Evolutionary conservation across 495 filamentous ascomycete species (phyloP).

Genomic region (Talaromyces thailandensis): DNA sequence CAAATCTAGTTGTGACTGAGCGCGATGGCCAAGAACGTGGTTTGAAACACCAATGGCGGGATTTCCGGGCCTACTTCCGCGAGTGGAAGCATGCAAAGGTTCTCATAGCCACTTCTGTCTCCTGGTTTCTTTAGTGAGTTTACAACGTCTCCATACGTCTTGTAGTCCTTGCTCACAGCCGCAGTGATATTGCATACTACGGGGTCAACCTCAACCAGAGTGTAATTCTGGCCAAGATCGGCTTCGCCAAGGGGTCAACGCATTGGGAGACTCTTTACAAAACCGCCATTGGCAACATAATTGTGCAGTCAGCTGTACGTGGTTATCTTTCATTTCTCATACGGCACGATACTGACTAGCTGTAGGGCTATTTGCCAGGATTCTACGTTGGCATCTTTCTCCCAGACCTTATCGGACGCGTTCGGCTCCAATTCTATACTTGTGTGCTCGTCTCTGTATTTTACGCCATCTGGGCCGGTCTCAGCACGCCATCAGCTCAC

Average conservation of each 20-base stretch:
- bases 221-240: slow-evolving; percentile 21
- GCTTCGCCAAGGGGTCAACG: slow-evolving; percentile 19
- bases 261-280: slow-evolving; percentile 22
- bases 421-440: slow-evolving; percentile 20
- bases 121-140: slow-evolving; percentile 17
- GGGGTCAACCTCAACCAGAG: slow-evolving; percentile 32
- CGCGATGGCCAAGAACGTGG: slow-evolving; percentile 9
- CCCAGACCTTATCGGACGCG: slow-evolving; percentile 21
- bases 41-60: slow-evolving; percentile 11
- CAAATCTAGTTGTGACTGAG: slow-evolving; percentile 8
- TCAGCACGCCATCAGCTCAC: slow-evolving; percentile 14
- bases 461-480: slow-evolving; percentile 25
- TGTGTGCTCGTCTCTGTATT: slow-evolving; percentile 19
- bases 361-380: slow-evolving; percentile 22
- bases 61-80: slow-evolving; percentile 12
- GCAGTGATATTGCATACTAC: slow-evolving; percentile 25
- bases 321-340: neutral
- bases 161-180: neutral
- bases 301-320: slow-evolving; percentile 19
- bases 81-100: slow-evolving; percentile 11
- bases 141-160: neutral
- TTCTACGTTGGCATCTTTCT: slow-evolving; percentile 27
- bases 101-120: slow-evolving; percentile 14
- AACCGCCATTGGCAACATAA: slow-evolving; percentile 26
- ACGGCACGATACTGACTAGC: neutral